Percentiles rank a stretch among this genome's conserved stretches.
These are phyloP conservation scores for Penicillium sp. DNA, from an alignment of 2,329 filamentous ascomycete species.

Conservation along the genomic window DNA sequence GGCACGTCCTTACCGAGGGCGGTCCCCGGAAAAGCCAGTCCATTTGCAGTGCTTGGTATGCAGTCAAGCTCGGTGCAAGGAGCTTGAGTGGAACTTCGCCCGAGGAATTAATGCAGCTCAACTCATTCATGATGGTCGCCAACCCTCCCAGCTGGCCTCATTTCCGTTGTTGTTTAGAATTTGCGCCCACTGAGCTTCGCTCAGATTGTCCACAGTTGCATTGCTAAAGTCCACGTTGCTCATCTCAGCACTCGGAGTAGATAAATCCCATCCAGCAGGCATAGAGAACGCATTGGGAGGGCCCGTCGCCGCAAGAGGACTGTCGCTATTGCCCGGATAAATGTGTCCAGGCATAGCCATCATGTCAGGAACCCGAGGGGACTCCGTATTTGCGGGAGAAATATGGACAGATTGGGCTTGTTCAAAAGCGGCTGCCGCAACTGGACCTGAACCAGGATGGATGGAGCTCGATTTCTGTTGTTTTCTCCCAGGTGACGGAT, in stretches of 20 bases:
- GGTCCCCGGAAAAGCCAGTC: too few relatives aligned
- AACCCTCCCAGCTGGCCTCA: constrained; percentile 29
- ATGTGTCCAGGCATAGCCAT: constrained; percentile 16
- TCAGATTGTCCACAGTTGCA: constrained; percentile 28
- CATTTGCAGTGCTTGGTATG: too few relatives aligned
- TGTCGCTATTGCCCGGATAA: constrained; percentile 14
- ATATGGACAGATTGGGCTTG: constrained; percentile 15
- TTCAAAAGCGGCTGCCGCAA: constrained; percentile 17
- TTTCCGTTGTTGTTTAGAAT: constrained; percentile 23
- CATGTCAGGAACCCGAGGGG: constrained; percentile 17
- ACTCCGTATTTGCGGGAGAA: constrained; percentile 14
- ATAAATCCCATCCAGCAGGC: constrained; percentile 32
- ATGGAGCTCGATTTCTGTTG: constrained; percentile 17
- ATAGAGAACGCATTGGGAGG: constrained; percentile 27
- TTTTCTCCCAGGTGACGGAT: constrained; percentile 26
- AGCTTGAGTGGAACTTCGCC: too few relatives aligned
- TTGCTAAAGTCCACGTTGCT: constrained; percentile 20
- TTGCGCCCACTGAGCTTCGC: constrained; percentile 38
- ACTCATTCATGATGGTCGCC: constrained; percentile 20
- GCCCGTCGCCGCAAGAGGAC: constrained; percentile 17
- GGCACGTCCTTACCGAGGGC: too few relatives aligned
- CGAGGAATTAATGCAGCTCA: not conserved
- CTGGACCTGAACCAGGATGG: constrained; percentile 11
- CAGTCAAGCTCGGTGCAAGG: too few relatives aligned
- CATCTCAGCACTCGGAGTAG: constrained; percentile 12